Percentiles rank a stretch among this genome's conserved stretches.
Evolutionary conservation across 257 asterid species (phyloP).

Genomic region (Ocimum tenuiflorum): DNA sequence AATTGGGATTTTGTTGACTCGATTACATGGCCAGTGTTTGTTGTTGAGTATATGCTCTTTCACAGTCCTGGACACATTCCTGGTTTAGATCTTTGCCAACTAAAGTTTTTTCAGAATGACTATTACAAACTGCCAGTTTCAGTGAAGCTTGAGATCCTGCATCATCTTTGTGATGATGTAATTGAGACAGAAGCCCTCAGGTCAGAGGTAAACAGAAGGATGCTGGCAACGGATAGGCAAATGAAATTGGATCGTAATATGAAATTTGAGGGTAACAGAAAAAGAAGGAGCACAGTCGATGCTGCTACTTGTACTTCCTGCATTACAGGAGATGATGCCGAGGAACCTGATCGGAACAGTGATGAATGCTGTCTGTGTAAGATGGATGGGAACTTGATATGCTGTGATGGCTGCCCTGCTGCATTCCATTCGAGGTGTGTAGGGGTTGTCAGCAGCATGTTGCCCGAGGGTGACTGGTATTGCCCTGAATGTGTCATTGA

Average conservation of each 20-base stretch:
- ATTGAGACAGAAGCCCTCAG: slow-evolving; percentile 64
- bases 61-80: slow-evolving; percentile 61
- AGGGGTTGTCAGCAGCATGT: slow-evolving; percentile 65
- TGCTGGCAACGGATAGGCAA: slow-evolving; percentile 41
- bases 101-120: slow-evolving; percentile 50
- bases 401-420: slow-evolving; percentile 99
- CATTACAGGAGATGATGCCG: slow-evolving; percentile 52
- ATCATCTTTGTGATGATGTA: slow-evolving; percentile 86
- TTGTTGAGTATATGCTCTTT: slow-evolving; percentile 68
- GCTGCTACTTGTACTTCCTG: slow-evolving; percentile 53
- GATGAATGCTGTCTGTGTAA: slow-evolving; percentile 96
- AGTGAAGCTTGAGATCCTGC: slow-evolving; percentile 69
- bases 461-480: slow-evolving; percentile 99
- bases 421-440: slow-evolving; percentile 94
- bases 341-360: slow-evolving; percentile 62
- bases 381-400: slow-evolving; percentile 91
- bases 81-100: slow-evolving; percentile 48
- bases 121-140: slow-evolving; percentile 61
- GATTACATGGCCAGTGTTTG: slow-evolving; percentile 90
- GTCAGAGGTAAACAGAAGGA: slow-evolving; percentile 69
- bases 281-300: slow-evolving; percentile 45
- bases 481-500: slow-evolving; percentile 88
- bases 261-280: slow-evolving; percentile 43
- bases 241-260: slow-evolving; percentile 40
- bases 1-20: slow-evolving; percentile 90